A percentile compares a stretch with the other conserved stretches of the same genome.
Evolutionary conservation across 441 rosid species (phyloP).

Genomic region (Capsella rubella): DNA sequence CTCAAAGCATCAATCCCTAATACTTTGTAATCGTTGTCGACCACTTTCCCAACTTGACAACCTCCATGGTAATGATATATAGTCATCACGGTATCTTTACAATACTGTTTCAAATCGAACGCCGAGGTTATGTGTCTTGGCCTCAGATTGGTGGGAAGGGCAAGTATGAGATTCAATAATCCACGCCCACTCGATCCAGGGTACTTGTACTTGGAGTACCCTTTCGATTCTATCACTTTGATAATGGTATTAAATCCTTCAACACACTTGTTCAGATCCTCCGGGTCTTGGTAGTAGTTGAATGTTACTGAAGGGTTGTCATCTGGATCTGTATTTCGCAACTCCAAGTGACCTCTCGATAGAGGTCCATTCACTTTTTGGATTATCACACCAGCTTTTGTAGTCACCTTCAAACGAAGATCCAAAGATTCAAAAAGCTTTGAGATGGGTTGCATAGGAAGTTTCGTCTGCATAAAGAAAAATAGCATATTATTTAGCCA

Average conservation of each 20-base stretch:
- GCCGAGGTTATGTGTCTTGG: conserved; percentile 46
- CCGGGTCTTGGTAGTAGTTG: conserved; percentile 60
- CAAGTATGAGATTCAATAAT: conserved; percentile 23
- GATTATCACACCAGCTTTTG: conserved; percentile 50
- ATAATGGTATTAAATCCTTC: conserved; percentile 51
- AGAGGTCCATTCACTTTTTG: conserved; percentile 55
- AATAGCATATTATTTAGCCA: neutral
- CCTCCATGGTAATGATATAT: conserved; percentile 78
- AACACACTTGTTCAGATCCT: conserved; percentile 56
- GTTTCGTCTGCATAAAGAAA: neutral
- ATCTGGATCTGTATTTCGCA: conserved; percentile 47
- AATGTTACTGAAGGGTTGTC: conserved; percentile 64
- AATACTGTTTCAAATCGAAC: conserved; percentile 53
- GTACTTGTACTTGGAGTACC: conserved; percentile 52
- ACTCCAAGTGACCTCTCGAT: conserved; percentile 58
- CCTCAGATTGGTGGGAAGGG: conserved; percentile 55
- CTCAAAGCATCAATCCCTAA: conserved; percentile 54
- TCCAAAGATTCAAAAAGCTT: conserved; percentile 37
- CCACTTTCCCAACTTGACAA: conserved; percentile 58
- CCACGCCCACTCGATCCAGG: conserved; percentile 1
- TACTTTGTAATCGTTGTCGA: conserved; percentile 57
- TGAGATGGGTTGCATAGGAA: conserved; percentile 39
- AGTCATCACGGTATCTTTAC: conserved; percentile 63
- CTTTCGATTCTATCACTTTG: conserved; percentile 51
- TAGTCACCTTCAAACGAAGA: conserved; percentile 39